Evolutionary conservation across 176 grass and related monocot genomes (phyloP).

Genomic region (Oryza meridionalis): DNA sequence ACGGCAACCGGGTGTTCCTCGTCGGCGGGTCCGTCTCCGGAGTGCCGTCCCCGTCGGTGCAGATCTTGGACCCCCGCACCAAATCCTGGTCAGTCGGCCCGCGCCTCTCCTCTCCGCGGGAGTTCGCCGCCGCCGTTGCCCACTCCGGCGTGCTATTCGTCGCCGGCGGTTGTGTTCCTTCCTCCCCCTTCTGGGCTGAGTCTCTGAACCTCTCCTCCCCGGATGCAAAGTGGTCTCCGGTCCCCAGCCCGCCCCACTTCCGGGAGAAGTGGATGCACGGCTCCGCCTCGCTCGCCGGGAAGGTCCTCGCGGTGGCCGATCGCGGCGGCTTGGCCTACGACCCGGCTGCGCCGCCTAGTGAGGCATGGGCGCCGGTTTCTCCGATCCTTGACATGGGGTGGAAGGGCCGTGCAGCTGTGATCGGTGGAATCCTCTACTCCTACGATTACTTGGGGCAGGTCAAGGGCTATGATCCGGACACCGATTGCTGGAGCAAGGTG

Average conservation of each 20-base stretch:
- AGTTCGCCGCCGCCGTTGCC: slow-evolving; percentile 63
- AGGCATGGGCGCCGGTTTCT: slow-evolving; percentile 71
- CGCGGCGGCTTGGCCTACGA: slow-evolving; percentile 81
- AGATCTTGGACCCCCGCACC: slow-evolving; percentile 58
- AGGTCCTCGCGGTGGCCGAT: slow-evolving; percentile 80
- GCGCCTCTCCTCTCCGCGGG: slow-evolving; percentile 72
- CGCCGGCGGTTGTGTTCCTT: slow-evolving; percentile 75
- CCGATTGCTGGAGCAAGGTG: slow-evolving; percentile 68
- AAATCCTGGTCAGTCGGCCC: slow-evolving; percentile 77
- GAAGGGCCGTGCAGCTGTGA: slow-evolving; percentile 79
- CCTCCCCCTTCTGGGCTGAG: slow-evolving; percentile 72
- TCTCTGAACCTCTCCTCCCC: slow-evolving; percentile 55
- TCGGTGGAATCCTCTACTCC: slow-evolving; percentile 75
- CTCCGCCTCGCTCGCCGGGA: slow-evolving; percentile 61
- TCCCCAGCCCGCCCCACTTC: slow-evolving; percentile 64
- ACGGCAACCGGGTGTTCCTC: slow-evolving; percentile 53
- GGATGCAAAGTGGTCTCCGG: slow-evolving; percentile 45
- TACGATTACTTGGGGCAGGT: slow-evolving; percentile 91
- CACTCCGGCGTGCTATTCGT: slow-evolving; percentile 50
- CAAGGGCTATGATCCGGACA: slow-evolving; percentile 66
- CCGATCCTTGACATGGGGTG: slow-evolving; percentile 74
- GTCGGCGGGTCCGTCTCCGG: slow-evolving; percentile 64
- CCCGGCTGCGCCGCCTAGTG: slow-evolving; percentile 38
- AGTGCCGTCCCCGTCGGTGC: slow-evolving; percentile 55
- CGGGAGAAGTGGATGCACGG: slow-evolving; percentile 98